Percentiles rank a stretch among this genome's conserved stretches.
Evolutionary conservation across 2,329 filamentous ascomycete genomes (phyloP).

Genomic region (Sclerotinia trifoliorum): DNA sequence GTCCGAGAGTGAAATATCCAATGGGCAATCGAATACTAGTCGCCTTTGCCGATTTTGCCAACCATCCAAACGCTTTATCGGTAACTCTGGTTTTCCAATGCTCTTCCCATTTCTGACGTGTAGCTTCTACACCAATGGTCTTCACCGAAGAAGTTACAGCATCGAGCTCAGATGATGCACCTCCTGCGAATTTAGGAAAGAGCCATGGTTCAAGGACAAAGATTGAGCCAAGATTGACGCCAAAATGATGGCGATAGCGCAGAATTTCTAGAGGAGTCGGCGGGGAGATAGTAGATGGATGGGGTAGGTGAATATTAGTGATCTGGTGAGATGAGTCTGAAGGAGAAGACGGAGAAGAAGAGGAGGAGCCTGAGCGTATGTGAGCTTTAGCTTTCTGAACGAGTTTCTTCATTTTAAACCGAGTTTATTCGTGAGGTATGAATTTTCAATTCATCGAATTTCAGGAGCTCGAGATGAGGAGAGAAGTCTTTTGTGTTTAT

Average conservation of each 20-base stretch:
- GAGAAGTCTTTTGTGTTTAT: background rate
- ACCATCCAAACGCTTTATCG: slow-evolving; percentile 53
- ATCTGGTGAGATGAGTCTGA: background rate
- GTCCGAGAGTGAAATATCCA: slow-evolving; percentile 57
- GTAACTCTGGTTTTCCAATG: slow-evolving; percentile 53
- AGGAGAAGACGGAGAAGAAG: background rate
- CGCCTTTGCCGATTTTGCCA: slow-evolving; percentile 51
- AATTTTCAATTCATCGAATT: background rate
- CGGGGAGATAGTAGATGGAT: slow-evolving; percentile 29
- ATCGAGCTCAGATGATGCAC: slow-evolving; percentile 38
- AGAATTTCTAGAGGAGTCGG: slow-evolving; percentile 43
- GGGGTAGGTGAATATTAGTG: background rate
- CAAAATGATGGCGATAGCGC: slow-evolving; percentile 59
- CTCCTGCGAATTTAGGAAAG: slow-evolving; percentile 34
- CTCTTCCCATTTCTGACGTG: slow-evolving; percentile 51
- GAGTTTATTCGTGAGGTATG: background rate
- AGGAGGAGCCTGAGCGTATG: slow-evolving; percentile 12
- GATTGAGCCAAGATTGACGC: slow-evolving; percentile 56
- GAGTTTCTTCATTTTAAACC: slow-evolving; percentile 21
- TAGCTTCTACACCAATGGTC: slow-evolving; percentile 12
- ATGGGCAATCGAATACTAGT: slow-evolving; percentile 60
- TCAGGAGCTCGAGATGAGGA: background rate
- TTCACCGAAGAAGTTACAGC: slow-evolving; percentile 34
- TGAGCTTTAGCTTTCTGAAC: slow-evolving; percentile 8
- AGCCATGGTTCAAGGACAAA: slow-evolving; percentile 63